Percentiles rank a stretch among this genome's conserved stretches.
Conservation (phyloP, 345 rosid genomes). For the Camelina laxa region DNA sequence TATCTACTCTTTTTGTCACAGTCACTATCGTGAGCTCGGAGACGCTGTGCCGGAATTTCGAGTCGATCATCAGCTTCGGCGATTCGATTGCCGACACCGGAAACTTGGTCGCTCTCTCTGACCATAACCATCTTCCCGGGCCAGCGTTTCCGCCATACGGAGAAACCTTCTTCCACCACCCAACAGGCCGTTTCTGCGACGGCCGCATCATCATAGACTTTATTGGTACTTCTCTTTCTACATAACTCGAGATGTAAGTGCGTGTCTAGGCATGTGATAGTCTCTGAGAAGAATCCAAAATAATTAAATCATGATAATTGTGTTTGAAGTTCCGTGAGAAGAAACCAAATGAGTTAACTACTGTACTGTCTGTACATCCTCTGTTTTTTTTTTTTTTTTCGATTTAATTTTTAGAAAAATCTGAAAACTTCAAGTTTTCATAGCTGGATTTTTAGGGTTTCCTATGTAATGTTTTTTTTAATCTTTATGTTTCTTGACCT, state of each 20-base stretch:
- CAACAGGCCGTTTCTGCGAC: slow-evolving; percentile 53
- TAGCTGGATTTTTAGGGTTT: not conserved
- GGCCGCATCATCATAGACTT: slow-evolving; percentile 64
- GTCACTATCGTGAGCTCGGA: not conserved
- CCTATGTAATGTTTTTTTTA: not conserved
- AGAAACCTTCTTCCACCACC: slow-evolving; percentile 49
- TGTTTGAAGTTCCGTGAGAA: not conserved
- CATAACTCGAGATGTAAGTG: not conserved
- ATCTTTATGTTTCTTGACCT: slow-evolving; percentile 2
- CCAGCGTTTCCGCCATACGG: slow-evolving; percentile 53
- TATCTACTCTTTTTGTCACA: slow-evolving; percentile 8
- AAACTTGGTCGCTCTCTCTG: slow-evolving; percentile 42
- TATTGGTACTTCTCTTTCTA: slow-evolving; percentile 45
- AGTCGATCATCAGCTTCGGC: slow-evolving; percentile 61
- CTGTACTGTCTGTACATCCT: not conserved
- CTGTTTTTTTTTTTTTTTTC: not conserved
- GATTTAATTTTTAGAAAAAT: not conserved
- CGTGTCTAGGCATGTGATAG: not conserved
- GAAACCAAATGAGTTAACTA: slow-evolving; percentile 22
- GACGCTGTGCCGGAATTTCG: not conserved
- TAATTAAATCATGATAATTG: not conserved
- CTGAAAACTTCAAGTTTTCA: not conserved
- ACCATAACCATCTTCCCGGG: not conserved
- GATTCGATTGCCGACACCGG: slow-evolving; percentile 65
- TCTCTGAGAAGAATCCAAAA: slow-evolving; percentile 1